These are phyloP conservation scores for Corylus heterophylla DNA, from an alignment of 306 rosid genomes.

Conservation along the genomic window DNA sequence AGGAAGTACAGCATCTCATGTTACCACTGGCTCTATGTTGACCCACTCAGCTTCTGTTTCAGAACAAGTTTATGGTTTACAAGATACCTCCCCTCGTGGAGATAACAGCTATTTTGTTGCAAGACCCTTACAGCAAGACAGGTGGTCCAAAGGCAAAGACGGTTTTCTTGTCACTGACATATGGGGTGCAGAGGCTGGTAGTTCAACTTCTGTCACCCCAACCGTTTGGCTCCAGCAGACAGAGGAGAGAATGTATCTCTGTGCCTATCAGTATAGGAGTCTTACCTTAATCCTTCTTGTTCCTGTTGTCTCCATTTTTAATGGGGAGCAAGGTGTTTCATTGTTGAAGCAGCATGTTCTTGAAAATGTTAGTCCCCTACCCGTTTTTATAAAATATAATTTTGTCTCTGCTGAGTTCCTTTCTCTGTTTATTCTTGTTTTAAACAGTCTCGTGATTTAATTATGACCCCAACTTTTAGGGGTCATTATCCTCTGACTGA, in stretches of 20 bases:
- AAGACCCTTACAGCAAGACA: constrained; percentile 74
- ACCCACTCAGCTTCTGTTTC: constrained; percentile 48
- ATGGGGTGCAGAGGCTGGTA: constrained; percentile 85
- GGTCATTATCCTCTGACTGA: not conserved
- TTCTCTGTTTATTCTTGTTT: not conserved
- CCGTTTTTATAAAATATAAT: constrained; percentile 13
- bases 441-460: not conserved
- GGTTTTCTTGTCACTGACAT: constrained; percentile 91
- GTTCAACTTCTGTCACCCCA: constrained; percentile 59
- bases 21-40: constrained; percentile 47
- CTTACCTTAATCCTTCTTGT: constrained; percentile 77
- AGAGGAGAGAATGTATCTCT: constrained; percentile 81
- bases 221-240: constrained; percentile 75
- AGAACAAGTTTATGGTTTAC: constrained; percentile 57
- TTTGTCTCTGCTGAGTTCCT: constrained; percentile 14
- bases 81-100: constrained; percentile 39
- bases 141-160: constrained; percentile 94
- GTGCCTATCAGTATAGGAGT: constrained; percentile 80
- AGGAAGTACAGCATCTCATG: constrained; percentile 58
- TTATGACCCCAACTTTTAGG: not conserved
- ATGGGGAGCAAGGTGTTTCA: constrained; percentile 81
- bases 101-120: constrained; percentile 50
- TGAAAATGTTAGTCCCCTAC: constrained; percentile 72
- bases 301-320: constrained; percentile 70
- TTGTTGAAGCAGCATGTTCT: constrained; percentile 70